Evolutionary conservation across 73 alveolate genomes (phyloP).

Genomic region (Stentor roeselii): DNA sequence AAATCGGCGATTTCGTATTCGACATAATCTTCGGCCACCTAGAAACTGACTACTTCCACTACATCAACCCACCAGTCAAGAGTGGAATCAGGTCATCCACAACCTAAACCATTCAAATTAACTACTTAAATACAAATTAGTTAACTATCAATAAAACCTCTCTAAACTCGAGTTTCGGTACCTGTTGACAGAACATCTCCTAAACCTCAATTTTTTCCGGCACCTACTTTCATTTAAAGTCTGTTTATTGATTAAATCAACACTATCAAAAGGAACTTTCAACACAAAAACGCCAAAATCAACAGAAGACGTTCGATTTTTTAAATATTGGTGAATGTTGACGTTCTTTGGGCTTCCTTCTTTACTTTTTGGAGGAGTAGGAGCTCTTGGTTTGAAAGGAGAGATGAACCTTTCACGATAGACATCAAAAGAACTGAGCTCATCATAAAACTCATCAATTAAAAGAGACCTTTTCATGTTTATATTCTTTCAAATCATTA

Average conservation of each 20-base stretch:
- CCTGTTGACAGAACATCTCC: neutral
- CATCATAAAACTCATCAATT: too few relatives aligned
- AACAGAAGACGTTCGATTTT: neutral
- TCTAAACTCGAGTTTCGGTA: neutral
- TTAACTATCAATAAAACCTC: neutral
- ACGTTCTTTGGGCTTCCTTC: neutral
- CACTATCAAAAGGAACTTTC: neutral
- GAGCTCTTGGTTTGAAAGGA: neutral
- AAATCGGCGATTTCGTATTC: neutral
- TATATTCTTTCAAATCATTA: too few relatives aligned
- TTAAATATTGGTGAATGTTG: neutral
- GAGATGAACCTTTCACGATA: neutral
- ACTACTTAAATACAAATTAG: neutral
- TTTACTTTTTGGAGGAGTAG: neutral
- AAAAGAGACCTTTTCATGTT: too few relatives aligned
- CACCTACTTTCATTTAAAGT: neutral
- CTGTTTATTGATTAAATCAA: neutral
- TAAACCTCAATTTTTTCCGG: neutral
- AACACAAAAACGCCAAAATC: neutral
- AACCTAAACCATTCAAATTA: neutral
- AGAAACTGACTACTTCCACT: neutral
- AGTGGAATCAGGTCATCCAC: neutral
- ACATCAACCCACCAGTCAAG: neutral
- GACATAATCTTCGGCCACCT: neutral
- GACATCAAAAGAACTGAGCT: too few relatives aligned